Percentiles rank a stretch among this genome's conserved stretches.
These are phyloP conservation scores for Chenopodium formosanum DNA, from an alignment of 148 eudicot genomes.

Conservation along the genomic window DNA sequence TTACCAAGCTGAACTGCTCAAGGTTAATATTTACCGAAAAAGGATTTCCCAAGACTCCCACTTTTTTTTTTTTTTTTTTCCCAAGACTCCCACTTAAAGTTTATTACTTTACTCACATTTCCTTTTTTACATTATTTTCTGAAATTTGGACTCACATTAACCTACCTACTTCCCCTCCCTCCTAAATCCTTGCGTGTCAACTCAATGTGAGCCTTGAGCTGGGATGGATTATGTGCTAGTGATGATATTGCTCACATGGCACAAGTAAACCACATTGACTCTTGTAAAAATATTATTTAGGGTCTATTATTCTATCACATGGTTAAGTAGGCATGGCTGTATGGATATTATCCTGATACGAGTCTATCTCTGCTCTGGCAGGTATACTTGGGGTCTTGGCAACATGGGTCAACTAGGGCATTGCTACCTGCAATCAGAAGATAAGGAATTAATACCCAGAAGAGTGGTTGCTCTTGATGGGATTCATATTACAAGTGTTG, in stretches of 20 bases:
- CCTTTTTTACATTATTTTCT: too few relatives aligned
- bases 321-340: background rate
- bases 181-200: too few relatives aligned
- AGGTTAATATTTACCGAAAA: background rate
- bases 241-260: background rate
- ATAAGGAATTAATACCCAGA: constrained; percentile 86
- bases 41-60: background rate
- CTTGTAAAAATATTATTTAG: too few relatives aligned
- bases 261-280: too few relatives aligned
- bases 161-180: too few relatives aligned
- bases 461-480: constrained; percentile 86
- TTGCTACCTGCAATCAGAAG: constrained; percentile 84
- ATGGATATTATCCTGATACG: constrained; percentile 1
- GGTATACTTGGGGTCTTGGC: constrained; percentile 98
- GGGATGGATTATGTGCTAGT: background rate
- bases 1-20: background rate
- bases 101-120: background rate
- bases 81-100: background rate
- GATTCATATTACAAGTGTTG: constrained; percentile 50
- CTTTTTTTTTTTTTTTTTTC: too few relatives aligned
- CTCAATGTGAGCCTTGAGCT: too few relatives aligned
- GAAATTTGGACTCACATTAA: too few relatives aligned
- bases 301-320: background rate
- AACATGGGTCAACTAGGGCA: constrained; percentile 98
- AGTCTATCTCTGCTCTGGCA: constrained; percentile 31